Evolutionary conservation across 2,329 filamentous ascomycete species (phyloP).

Genomic region (Phyllosticta citriasiana): DNA sequence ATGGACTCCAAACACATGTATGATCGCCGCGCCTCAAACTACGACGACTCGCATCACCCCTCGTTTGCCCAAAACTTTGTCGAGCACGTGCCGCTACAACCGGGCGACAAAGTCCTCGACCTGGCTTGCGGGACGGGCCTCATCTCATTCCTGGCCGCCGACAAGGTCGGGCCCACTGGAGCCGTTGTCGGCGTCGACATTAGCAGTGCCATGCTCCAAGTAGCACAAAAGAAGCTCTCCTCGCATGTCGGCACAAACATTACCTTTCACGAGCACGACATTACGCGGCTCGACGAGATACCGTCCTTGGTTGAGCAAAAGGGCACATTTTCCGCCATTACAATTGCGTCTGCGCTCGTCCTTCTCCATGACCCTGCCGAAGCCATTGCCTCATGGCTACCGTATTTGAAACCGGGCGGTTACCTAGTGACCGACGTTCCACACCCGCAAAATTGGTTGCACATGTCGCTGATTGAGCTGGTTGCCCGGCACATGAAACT

Average conservation of each 20-base stretch:
- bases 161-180: constrained; percentile 29
- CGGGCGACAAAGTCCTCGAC: constrained; percentile 34
- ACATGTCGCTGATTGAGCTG: constrained; percentile 29
- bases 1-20: constrained; percentile 24
- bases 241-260: not conserved
- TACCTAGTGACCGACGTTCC: constrained; percentile 29
- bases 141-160: constrained; percentile 28
- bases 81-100: constrained; percentile 20
- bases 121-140: constrained; percentile 39
- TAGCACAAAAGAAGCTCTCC: constrained; percentile 2
- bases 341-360: constrained; percentile 31
- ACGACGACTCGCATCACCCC: constrained; percentile 34
- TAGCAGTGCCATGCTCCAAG: constrained; percentile 21
- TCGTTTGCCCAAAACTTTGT: constrained; percentile 30
- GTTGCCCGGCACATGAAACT: constrained; percentile 24
- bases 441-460: constrained; percentile 27
- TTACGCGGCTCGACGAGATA: constrained; percentile 23
- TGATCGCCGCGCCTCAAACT: constrained; percentile 24
- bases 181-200: constrained; percentile 33
- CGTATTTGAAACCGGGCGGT: constrained; percentile 32
- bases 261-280: constrained; percentile 22
- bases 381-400: constrained; percentile 28
- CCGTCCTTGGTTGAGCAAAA: constrained; percentile 16
- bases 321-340: constrained; percentile 27
- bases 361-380: constrained; percentile 29